Evolutionary conservation across 345 rosid genomes (phyloP), one percentile per base, ranked within the genome.

Genomic region (Litchi chinensis): DNA sequence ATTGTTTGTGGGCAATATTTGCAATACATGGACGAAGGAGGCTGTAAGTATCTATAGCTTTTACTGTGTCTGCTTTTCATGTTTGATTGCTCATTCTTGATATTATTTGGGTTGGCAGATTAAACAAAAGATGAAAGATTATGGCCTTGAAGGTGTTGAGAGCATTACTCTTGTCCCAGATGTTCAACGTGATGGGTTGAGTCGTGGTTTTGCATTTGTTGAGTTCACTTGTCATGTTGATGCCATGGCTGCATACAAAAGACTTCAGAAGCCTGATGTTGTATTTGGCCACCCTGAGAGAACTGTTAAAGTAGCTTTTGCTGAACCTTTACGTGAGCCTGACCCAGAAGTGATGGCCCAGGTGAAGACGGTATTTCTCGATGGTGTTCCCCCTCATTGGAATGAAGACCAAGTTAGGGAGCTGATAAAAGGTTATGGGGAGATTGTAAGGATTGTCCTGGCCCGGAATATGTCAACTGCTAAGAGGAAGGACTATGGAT

Each of bases 11-110:
- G 93, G 93, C 22, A 90, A 90, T 83, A 85, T 90, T 79, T 87
- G 90, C 84, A 90, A 88, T 83, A 88, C 92, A 74, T 90, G 93
- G 92, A 88, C 93, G 24, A 90, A 87, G 74, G 92, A 88, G 83
- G 91, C 92, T 71, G 91, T 87, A 78, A 90, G 93, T 83, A 69
- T 80, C 68, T 78, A 44, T 40, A 54, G 44, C 63, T 79, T 41
- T 13, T 72, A 48, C 46, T 57, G 39, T 66, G 69, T 16, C 66
- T 75, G 15, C 46, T 46, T 43, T 65, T 41, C 56, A 24, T 64
- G 65, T 64, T 71, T 79, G 28, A 79, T 74, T 21, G 73, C 77
- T 82, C 71, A 75, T 76, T 69, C 64, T 71, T 71, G 56, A 77
- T 70, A 22, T 62, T 44, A 54, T 65, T 13, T 79, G 67, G 68